These are phyloP conservation scores for Ogataea dorogensis DNA, from an alignment of 805 yeast genomes.

Conservation along the genomic window DNA sequence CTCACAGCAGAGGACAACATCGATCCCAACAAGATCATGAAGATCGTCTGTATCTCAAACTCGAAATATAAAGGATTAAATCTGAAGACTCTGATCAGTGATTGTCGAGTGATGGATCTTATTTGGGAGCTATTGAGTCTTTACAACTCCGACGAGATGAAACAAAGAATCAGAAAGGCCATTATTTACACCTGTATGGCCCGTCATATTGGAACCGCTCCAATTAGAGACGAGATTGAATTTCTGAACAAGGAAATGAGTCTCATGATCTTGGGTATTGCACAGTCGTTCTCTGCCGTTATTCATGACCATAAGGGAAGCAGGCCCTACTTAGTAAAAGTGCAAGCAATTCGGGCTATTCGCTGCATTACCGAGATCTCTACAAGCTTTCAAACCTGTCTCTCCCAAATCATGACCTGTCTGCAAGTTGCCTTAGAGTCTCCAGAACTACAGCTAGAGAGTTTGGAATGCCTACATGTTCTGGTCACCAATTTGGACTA, in stretches of 20 bases:
- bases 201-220: conserved; percentile 19
- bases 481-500: conserved; percentile 57
- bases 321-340: conserved; percentile 69
- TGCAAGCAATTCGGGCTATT: conserved; percentile 70
- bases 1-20: conserved; percentile 49
- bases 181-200: conserved; percentile 32
- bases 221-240: conserved; percentile 32
- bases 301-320: conserved; percentile 72
- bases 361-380: conserved; percentile 59
- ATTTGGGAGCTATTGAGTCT: conserved; percentile 46
- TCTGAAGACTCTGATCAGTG: conserved; percentile 33
- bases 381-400: conserved; percentile 46
- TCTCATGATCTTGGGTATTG: conserved; percentile 66
- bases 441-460: conserved; percentile 54
- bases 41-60: conserved; percentile 51
- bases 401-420: conserved; percentile 84
- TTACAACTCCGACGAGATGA: conserved; percentile 32
- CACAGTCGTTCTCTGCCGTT: conserved; percentile 75
- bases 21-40: conserved; percentile 49
- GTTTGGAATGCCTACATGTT: conserved; percentile 67
- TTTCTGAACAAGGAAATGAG: conserved; percentile 44
- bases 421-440: conserved; percentile 75
- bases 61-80: conserved; percentile 41
- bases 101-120: conserved; percentile 25
- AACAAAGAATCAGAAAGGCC: conserved; percentile 40